Evolutionary conservation across 495 filamentous ascomycete species (phyloP).

Genomic region (Copromyces sp.): DNA sequence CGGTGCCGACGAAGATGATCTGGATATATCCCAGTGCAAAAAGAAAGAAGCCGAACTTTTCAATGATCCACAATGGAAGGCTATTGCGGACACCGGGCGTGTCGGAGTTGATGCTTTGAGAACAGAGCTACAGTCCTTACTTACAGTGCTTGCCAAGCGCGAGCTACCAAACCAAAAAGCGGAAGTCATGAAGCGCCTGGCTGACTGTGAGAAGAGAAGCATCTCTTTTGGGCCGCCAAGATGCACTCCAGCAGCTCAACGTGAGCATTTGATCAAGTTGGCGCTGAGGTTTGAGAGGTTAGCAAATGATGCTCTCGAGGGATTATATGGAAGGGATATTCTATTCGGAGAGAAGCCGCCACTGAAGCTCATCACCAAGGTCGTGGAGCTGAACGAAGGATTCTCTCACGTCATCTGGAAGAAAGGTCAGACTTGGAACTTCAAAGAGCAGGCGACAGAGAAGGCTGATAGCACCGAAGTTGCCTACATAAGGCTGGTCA

Average conservation of each 20-base stretch:
- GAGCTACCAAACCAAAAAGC: constrained; percentile 42
- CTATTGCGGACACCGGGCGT: constrained; percentile 28
- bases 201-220: constrained; percentile 21
- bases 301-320: constrained; percentile 6
- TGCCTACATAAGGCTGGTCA: neutral
- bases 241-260: constrained; percentile 17
- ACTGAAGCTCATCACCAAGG: constrained; percentile 36
- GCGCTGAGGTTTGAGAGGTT: constrained; percentile 5
- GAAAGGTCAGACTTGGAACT: constrained; percentile 32
- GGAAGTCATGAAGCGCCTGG: constrained; percentile 36
- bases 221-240: constrained; percentile 36
- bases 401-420: constrained; percentile 32
- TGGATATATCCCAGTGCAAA: constrained; percentile 16
- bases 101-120: constrained; percentile 43
- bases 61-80: constrained; percentile 30
- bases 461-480: constrained; percentile 11
- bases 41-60: constrained; percentile 29
- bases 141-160: constrained; percentile 35
- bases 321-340: constrained; percentile 31
- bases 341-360: constrained; percentile 26
- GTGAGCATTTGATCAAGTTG: constrained; percentile 5
- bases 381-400: constrained; percentile 30
- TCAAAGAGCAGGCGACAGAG: constrained; percentile 11
- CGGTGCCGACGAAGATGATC: constrained; percentile 26
- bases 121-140: constrained; percentile 32